A percentile compares a stretch with the other conserved stretches of the same genome.
These are phyloP conservation scores for Pseudocercospora pini-densiflorae DNA, from an alignment of 2,329 filamentous ascomycete genomes.

Conservation along the genomic window DNA sequence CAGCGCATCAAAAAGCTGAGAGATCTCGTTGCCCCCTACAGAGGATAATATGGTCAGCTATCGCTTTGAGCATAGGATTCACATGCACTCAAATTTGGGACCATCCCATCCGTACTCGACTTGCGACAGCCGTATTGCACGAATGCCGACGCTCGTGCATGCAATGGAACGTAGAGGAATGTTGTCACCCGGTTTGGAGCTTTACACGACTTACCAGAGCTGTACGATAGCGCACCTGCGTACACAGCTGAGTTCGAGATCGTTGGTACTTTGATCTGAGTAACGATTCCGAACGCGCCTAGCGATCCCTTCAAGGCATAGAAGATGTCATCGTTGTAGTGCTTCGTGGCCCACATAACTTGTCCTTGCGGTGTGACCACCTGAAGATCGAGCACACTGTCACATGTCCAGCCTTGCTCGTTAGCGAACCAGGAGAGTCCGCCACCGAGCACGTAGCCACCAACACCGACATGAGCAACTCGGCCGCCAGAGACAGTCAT, in stretches of 20 bases:
- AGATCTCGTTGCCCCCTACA: not conserved
- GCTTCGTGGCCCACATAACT: constrained; percentile 26
- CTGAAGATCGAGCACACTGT: constrained; percentile 30
- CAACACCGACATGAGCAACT: constrained; percentile 49
- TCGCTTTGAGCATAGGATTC: not conserved
- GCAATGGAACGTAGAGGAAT: not conserved
- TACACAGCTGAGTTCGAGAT: constrained; percentile 34
- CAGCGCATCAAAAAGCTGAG: constrained; percentile 24
- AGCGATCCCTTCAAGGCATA: constrained; percentile 35
- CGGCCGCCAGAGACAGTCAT: constrained; percentile 53
- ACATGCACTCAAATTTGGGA: not conserved
- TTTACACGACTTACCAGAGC: constrained; percentile 4
- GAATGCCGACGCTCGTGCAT: not conserved
- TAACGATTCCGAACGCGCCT: constrained; percentile 35
- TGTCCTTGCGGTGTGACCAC: constrained; percentile 33
- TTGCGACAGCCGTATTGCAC: not conserved
- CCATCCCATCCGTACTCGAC: not conserved
- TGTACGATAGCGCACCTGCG: constrained; percentile 27
- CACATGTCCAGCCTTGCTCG: constrained; percentile 55
- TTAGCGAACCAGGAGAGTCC: constrained; percentile 57
- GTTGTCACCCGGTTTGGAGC: not conserved
- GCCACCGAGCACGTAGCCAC: constrained; percentile 50
- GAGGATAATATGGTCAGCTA: not conserved
- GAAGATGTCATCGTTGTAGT: constrained; percentile 33
- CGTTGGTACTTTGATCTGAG: constrained; percentile 30